Percentiles rank a stretch among this genome's conserved stretches.
phyloP scores from a whole-genome alignment of 371 early-diverging fungal genomes.

The Mortierella sp. region DNA sequence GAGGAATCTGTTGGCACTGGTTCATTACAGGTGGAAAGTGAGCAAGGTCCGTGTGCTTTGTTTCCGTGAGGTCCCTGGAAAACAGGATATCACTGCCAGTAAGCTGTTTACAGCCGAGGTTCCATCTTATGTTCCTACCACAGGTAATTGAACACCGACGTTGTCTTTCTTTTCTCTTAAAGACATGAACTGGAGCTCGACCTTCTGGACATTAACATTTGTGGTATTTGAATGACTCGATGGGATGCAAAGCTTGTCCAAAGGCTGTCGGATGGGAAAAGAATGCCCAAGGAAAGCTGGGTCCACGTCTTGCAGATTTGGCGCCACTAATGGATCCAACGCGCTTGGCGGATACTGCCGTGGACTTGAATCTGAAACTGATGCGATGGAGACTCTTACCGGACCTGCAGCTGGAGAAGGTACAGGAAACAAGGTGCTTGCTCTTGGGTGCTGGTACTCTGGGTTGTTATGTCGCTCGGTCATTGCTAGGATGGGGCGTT shows the following conservation, averaged over 20 bases:
- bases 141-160: slow-evolving; percentile 15
- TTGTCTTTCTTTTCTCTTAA: not conserved
- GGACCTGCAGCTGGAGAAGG: slow-evolving; percentile 81
- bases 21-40: slow-evolving; percentile 62
- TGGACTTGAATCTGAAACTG: slow-evolving; percentile 92
- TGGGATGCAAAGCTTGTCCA: slow-evolving; percentile 48
- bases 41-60: slow-evolving; percentile 71
- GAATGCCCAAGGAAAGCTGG: slow-evolving; percentile 80
- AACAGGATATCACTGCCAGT: slow-evolving; percentile 40
- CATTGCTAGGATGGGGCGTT: slow-evolving; percentile 91
- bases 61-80: slow-evolving; percentile 71
- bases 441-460: slow-evolving; percentile 96
- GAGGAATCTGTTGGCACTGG: slow-evolving; percentile 81
- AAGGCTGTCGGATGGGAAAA: slow-evolving; percentile 94
- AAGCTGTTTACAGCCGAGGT: slow-evolving; percentile 36
- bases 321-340: slow-evolving; percentile 66
- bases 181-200: no score
- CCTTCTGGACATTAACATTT: no score
- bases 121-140: slow-evolving; percentile 15
- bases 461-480: slow-evolving; percentile 92
- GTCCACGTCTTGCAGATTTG: slow-evolving; percentile 86
- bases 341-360: slow-evolving; percentile 86
- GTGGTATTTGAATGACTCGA: no score
- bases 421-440: slow-evolving; percentile 80
- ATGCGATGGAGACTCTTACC: slow-evolving; percentile 97